Base-by-base conservation (phyloP, 345 rosid genomes). In the Mercurialis annua region DNA sequence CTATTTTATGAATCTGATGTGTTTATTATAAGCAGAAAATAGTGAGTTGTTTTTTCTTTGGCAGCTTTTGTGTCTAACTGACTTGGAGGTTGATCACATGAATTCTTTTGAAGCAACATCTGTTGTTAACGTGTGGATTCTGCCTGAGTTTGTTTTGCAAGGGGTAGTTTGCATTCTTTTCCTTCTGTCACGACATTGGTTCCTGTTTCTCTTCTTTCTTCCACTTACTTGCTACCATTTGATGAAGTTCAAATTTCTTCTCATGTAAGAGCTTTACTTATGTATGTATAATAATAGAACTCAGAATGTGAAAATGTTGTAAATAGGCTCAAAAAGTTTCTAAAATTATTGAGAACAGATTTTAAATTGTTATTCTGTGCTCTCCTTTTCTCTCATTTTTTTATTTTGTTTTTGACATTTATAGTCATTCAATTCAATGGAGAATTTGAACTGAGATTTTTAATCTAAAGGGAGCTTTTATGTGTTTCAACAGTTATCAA, bases 121-220 rank as follows among this genome's bases (percentile, higher is more conserved):
- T 43, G 78, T 72, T 47, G 79, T 93, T 69, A 93, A 93, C 73
- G 59, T 63, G 49, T 80, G 87, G 78, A 80, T 93, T 59, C 21
- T 87, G 56, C 92, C 91, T 2, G 97, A 93, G 74, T 89, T 87
- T 71, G 71, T 78, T 57, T 66, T 90, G 62, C 96, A 93, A 81
- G 92, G 82, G 40, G 66, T 78, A 5, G 81, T 90, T 69, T 78
- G 85, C 62, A 10, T 68, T 76, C 81, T 86, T 69, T 84, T 86
- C 60, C 90, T 93, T 36, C 18, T 90, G 51, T 85, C 96, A 5
- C 84, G 97, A 67, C 96, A 90, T 73, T 90, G 98, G 98, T 29
- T 93, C 59, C 81, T 85, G 77, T 89, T 90, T 52, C 92, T 93
- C 23, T 60, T 82, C 49, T 72, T 87, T 23, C 68, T 77, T 53